A percentile compares a stretch with the other conserved stretches of the same genome.
Conservation (phyloP, 768 basidiomycete species). For the Lactarius trivialis region DNA sequence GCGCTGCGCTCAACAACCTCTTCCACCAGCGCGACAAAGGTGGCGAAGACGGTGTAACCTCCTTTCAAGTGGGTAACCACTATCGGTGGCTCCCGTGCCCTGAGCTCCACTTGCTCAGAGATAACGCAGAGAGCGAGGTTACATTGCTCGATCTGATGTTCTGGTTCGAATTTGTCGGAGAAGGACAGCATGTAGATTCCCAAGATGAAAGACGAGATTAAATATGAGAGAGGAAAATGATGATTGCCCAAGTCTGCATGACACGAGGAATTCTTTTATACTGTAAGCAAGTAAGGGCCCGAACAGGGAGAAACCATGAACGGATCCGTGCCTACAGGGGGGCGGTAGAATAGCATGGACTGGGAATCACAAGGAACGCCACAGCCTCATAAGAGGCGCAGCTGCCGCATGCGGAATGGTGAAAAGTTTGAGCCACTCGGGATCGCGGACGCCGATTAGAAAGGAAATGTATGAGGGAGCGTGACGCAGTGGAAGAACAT, state of each 20-base stretch:
- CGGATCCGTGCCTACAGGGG: not conserved
- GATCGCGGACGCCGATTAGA: not conserved
- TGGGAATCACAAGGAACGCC: not conserved
- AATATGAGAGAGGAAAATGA: not conserved
- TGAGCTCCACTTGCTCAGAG: slow-evolving; percentile 11
- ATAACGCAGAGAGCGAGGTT: slow-evolving; percentile 8
- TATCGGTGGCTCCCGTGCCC: not conserved
- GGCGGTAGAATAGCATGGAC: not conserved
- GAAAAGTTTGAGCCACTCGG: not conserved
- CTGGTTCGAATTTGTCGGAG: slow-evolving; percentile 1
- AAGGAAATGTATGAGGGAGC: not conserved
- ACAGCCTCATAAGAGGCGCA: not conserved
- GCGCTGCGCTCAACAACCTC: slow-evolving; percentile 1
- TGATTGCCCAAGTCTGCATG: not conserved
- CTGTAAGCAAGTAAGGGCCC: not conserved
- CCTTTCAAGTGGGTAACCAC: not conserved
- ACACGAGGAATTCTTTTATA: not conserved
- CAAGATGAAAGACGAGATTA: not conserved
- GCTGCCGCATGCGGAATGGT: not conserved
- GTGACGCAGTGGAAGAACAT: not conserved
- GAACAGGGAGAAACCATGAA: not conserved
- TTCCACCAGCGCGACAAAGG: slow-evolving; percentile 6
- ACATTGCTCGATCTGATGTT: slow-evolving; percentile 8
- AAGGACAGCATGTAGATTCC: not conserved
- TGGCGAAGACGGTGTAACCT: slow-evolving; percentile 1